Conservation (phyloP, 2,329 filamentous ascomycete species). For the Pseudogymnoascus sp. region DNA sequence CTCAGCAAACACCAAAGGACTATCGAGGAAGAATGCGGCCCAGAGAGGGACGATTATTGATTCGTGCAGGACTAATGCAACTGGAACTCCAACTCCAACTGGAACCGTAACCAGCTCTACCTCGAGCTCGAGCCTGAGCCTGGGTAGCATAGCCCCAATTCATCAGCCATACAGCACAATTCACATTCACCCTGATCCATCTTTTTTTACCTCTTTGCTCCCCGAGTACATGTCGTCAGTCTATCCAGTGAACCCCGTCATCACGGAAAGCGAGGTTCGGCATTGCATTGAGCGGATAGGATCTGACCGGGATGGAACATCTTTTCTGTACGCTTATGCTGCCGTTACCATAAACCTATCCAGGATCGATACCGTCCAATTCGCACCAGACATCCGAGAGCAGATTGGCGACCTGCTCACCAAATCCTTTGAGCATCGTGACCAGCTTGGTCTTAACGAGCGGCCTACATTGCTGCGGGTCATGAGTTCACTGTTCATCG, state of each 20-base stretch:
- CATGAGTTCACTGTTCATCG: constrained; percentile 44
- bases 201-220: constrained; percentile 35
- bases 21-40: constrained; percentile 27
- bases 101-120: not conserved
- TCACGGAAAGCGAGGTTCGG: constrained; percentile 33
- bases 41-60: constrained; percentile 34
- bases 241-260: constrained; percentile 40
- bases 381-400: constrained; percentile 25
- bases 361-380: constrained; percentile 21
- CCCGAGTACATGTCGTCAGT: constrained; percentile 36
- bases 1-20: constrained; percentile 27
- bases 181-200: constrained; percentile 16
- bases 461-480: constrained; percentile 37
- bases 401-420: constrained; percentile 23
- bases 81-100: not conserved
- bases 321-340: constrained; percentile 38
- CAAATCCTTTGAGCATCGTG: constrained; percentile 30
- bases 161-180: constrained; percentile 9
- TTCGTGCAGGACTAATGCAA: constrained; percentile 27
- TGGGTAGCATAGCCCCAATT: not conserved
- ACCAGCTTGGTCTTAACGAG: constrained; percentile 31
- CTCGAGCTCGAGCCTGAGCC: not conserved
- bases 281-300: constrained; percentile 19
- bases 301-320: constrained; percentile 14
- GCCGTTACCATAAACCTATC: constrained; percentile 38